Percentiles rank a stretch among this genome's conserved stretches.
Conservation (phyloP, 305 asterid species). For the Rubia tinctorum region DNA sequence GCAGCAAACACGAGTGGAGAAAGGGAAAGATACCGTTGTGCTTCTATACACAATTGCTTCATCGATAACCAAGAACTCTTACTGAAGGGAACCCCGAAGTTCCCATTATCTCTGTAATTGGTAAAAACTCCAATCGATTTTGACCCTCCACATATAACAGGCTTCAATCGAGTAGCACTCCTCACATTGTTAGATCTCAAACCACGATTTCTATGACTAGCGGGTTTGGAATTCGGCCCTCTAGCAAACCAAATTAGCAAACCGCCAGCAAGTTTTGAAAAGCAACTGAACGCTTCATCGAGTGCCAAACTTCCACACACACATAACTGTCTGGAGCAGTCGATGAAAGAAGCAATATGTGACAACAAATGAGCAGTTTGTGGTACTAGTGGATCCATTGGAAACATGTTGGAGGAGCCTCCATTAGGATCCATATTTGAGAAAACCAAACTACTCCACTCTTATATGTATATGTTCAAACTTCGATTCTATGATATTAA, state of each 20-base stretch:
- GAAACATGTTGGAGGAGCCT: constrained; percentile 44
- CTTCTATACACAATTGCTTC: constrained; percentile 53
- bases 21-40: constrained; percentile 52
- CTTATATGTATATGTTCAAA: constrained; percentile 11
- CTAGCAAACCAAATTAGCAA: constrained; percentile 62
- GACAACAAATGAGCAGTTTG: constrained; percentile 42
- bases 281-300: constrained; percentile 65
- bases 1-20: constrained; percentile 72
- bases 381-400: constrained; percentile 61
- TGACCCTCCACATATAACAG: constrained; percentile 36
- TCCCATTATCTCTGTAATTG: constrained; percentile 37
- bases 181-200: constrained; percentile 31
- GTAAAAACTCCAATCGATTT: constrained; percentile 36
- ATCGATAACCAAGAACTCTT: constrained; percentile 56
- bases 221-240: constrained; percentile 49
- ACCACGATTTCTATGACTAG: constrained; percentile 30
- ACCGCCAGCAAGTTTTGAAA: constrained; percentile 75
- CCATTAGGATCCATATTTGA: constrained; percentile 52
- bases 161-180: constrained; percentile 40
- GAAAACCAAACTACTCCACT: constrained; percentile 40
- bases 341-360: constrained; percentile 47
- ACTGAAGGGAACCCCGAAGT: constrained; percentile 38
- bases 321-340: constrained; percentile 49
- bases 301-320: constrained; percentile 64
- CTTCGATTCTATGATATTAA: constrained; percentile 6